Evolutionary conservation across 2,329 filamentous ascomycete genomes (phyloP).

Genomic region (Nothophaeocryptopus gaeumannii): DNA sequence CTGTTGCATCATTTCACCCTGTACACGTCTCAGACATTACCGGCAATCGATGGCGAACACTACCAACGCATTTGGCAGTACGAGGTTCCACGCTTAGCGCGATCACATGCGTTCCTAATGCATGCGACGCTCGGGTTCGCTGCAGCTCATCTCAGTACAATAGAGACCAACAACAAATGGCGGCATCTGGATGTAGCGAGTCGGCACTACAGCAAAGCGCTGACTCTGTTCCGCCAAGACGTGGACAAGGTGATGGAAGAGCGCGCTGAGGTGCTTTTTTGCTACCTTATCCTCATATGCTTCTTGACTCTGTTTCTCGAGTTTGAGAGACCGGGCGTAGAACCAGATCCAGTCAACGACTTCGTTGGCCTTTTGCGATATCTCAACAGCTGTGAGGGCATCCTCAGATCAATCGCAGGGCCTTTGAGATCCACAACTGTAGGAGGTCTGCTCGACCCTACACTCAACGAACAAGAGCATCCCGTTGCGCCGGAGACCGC

Average conservation of each 20-base stretch:
- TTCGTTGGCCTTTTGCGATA: slow-evolving; percentile 8
- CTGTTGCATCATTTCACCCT: slow-evolving; percentile 18
- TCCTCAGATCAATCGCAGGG: slow-evolving; percentile 5
- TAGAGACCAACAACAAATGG: too few relatives aligned
- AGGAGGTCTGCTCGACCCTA: slow-evolving; percentile 5
- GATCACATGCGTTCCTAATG: slow-evolving; percentile 26
- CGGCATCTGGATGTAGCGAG: background rate
- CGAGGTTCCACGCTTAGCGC: slow-evolving; percentile 25
- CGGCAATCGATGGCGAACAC: slow-evolving; percentile 18
- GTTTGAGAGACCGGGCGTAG: slow-evolving; percentile 2
- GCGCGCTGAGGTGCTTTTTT: slow-evolving; percentile 11
- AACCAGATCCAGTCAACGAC: slow-evolving; percentile 3
- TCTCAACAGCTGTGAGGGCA: slow-evolving; percentile 8
- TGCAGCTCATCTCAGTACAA: slow-evolving; percentile 20
- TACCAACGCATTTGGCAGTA: slow-evolving; percentile 28
- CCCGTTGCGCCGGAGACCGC: slow-evolving; percentile 7
- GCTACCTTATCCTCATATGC: slow-evolving; percentile 13
- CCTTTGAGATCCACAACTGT: slow-evolving; percentile 5
- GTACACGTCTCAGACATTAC: slow-evolving; percentile 12
- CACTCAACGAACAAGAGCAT: slow-evolving; percentile 1
- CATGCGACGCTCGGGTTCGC: slow-evolving; percentile 28
- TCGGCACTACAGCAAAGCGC: slow-evolving; percentile 24
- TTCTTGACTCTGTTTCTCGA: slow-evolving; percentile 12
- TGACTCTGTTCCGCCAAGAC: slow-evolving; percentile 6
- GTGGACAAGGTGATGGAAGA: slow-evolving; percentile 7